These are phyloP conservation scores for Zygoascus flipseniorum DNA, from an alignment of 805 yeast species.

Conservation along the genomic window DNA sequence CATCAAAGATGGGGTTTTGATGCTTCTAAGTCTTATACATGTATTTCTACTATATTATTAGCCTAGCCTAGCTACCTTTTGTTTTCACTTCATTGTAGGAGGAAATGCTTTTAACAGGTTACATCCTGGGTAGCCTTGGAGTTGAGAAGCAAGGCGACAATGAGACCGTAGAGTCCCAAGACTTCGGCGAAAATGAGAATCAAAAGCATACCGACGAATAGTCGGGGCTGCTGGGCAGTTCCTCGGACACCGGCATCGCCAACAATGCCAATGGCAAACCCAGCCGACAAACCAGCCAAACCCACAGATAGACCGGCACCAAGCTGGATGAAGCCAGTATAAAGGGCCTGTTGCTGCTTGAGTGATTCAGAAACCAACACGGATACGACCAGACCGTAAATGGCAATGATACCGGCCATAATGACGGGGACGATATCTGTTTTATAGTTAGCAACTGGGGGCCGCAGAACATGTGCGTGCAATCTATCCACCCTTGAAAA, in stretches of 20 bases:
- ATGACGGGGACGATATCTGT: constrained; percentile 82
- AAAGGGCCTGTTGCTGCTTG: constrained; percentile 83
- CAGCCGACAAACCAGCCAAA: constrained; percentile 94
- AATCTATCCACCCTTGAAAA: neutral
- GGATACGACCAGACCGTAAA: constrained; percentile 92
- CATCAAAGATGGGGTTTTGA: no score
- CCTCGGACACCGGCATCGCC: constrained; percentile 99
- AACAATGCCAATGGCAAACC: constrained; percentile 98
- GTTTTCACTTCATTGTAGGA: no score
- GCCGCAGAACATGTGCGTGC: neutral
- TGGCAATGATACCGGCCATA: constrained; percentile 99
- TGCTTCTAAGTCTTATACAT: no score
- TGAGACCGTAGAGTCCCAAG: constrained; percentile 95
- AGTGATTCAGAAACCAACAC: constrained; percentile 87
- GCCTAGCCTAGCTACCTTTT: no score
- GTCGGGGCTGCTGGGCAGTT: constrained; percentile 95
- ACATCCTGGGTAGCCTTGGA: constrained; percentile 95
- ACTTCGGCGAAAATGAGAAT: constrained; percentile 98
- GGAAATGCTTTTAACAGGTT: neutral
- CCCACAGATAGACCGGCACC: constrained; percentile 99
- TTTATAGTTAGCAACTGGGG: neutral
- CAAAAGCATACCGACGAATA: constrained; percentile 97
- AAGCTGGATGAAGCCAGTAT: constrained; percentile 95
- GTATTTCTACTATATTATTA: no score
- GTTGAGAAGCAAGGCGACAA: constrained; percentile 95